Evolutionary conservation across 352 stramenopile genomes (phyloP).

Genomic region (Blastocystis sp.): DNA sequence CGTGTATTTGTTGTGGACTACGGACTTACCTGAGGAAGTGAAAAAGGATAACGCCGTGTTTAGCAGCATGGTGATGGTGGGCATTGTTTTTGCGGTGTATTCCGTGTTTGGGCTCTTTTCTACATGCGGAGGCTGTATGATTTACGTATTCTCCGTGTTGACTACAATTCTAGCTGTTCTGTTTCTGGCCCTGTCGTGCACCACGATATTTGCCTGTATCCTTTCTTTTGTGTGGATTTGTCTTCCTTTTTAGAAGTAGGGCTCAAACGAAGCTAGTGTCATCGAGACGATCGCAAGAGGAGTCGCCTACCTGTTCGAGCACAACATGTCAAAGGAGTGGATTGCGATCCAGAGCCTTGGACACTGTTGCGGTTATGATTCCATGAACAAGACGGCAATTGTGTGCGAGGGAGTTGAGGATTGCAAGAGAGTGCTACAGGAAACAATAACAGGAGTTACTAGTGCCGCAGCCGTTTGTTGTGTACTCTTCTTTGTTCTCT

Average conservation of each 20-base stretch:
- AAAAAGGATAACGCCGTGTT: neutral
- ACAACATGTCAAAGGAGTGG: neutral
- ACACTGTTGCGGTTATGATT: constrained; percentile 20
- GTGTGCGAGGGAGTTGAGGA: neutral
- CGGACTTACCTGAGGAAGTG: neutral
- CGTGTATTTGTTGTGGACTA: neutral
- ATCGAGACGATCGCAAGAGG: neutral
- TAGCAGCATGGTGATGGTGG: neutral
- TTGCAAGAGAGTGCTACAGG: neutral
- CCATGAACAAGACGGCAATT: neutral
- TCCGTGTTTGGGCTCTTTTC: constrained; percentile 21
- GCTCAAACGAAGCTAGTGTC: neutral
- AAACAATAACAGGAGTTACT: neutral
- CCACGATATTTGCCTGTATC: neutral
- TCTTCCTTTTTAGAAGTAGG: neutral
- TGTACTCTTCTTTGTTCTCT: neutral
- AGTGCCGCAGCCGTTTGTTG: neutral
- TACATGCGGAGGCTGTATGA: constrained; percentile 21
- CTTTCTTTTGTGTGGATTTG: neutral
- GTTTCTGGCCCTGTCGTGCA: neutral
- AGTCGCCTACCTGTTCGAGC: neutral
- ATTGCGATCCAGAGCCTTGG: neutral
- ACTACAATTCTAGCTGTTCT: neutral
- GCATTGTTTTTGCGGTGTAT: neutral
- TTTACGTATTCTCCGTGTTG: constrained; percentile 23